These are phyloP conservation scores for Porpolomopsis calyptriformis DNA, from an alignment of 768 basidiomycete genomes.

Conservation along the genomic window DNA sequence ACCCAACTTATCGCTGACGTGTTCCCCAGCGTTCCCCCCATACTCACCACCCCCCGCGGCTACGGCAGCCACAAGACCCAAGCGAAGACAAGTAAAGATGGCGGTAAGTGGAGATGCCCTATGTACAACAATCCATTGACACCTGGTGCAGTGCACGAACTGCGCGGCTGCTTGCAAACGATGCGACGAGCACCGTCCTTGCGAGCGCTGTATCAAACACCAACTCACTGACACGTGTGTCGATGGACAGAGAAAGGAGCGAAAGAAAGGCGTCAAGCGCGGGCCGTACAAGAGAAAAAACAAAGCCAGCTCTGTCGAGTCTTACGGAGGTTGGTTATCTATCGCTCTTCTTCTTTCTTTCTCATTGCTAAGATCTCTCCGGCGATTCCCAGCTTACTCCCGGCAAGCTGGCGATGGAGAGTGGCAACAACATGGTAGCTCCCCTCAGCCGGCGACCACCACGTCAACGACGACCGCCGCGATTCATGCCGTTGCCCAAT, in stretches of 20 bases:
- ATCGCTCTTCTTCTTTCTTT: background rate
- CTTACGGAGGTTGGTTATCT: background rate
- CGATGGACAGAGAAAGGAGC: conserved; percentile 87
- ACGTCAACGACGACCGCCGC: conserved; percentile 19
- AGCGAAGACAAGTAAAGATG: conserved; percentile 84
- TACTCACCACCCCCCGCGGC: background rate
- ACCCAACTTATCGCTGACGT: background rate
- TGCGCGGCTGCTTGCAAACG: conserved; percentile 85
- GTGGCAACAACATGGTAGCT: background rate
- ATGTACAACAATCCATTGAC: background rate
- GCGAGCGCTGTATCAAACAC: conserved; percentile 84
- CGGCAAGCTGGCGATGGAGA: background rate
- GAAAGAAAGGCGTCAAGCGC: conserved; percentile 82
- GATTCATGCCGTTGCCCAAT: conserved; percentile 25
- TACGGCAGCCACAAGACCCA: conserved; percentile 35
- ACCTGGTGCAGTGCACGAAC: conserved; percentile 51
- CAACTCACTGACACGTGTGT: conserved; percentile 67
- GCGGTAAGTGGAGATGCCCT: conserved; percentile 33
- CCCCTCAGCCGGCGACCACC: conserved; percentile 14
- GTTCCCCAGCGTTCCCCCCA: background rate
- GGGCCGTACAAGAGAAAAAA: conserved; percentile 72
- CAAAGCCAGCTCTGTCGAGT: conserved; percentile 15
- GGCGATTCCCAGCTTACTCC: background rate
- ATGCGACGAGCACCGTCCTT: conserved; percentile 81
- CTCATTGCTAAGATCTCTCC: background rate